Evolutionary conservation across 2,329 filamentous ascomycete genomes (phyloP), one percentile per base, ranked within the genome.

Genomic region (Pseudogymnoascus sp.): DNA sequence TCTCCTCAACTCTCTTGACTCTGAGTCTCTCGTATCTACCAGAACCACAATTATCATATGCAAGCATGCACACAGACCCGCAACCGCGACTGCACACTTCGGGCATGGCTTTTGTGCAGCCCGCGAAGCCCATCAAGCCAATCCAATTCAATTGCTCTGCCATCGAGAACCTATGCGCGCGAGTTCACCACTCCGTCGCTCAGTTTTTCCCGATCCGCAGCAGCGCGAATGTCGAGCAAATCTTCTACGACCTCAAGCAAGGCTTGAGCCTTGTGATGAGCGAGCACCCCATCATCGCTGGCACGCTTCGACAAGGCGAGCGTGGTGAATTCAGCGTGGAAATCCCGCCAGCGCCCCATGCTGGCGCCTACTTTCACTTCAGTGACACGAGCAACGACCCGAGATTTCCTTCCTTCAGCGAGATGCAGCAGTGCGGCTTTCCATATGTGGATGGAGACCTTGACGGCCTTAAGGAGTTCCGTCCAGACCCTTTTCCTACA

Each of bases 381-480:
- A 35, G 56, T n/a, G 56, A 60, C 26, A 19, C 12, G 11, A 60
- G 56, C 11, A 38, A 60, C 22, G 56, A 60, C 14, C 11, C 31
- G 11, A 5, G 7, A 22, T 35, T 60, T 35, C 56, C 56, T 38
- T 60, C 56, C 28, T 60, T 35, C 35, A 8, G 16, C 4, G 56
- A 60, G 56, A 22, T 60, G 19, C 56, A 38, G 35, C 12, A 35
- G 26, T 37, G 28, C 35, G 56, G 56, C n/a, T 60, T 35, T 35
- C 56, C 56, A 11, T 60, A 35, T 26, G 26, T 38, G 16, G 56
- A 60, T 60, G 56, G 56, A 22, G 56, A 60, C 35, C 56, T 35
- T 16, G 56, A 60, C 11, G 56, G 56, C 28, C 56, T 60, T 11
- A 60, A 14, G 16, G 56, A 35, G 8, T 38, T 60, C 7, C 56